Base-by-base conservation (phyloP, 805 yeast genomes). In the Pichia gijzeniarum region DNA sequence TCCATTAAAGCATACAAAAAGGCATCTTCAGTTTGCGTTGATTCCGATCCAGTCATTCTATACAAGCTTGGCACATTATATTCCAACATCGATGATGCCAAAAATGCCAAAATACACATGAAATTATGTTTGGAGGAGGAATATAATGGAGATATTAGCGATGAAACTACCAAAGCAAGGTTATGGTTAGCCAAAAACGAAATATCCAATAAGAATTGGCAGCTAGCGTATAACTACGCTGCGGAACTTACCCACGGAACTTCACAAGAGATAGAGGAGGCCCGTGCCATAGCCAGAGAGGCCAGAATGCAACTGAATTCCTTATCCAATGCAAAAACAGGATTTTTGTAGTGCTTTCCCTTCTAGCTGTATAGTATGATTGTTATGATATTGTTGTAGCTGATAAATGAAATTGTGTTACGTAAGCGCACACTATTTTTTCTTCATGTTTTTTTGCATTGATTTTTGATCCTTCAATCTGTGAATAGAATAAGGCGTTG, bases 181-280 rank as follows among this genome's bases (percentile, higher is more conserved):
- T 67, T 90, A 43, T 90, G 97, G 97, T 65, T 90, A 21, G 95
- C 96, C 1, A 73, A 79, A 42, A 66, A 73, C 52, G 90, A 88
- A 38, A 62, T 81, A 48, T 70, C 69, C 16, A 63, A 65, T 35
- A 69, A 74, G 13, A 76, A 79, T 49, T 89, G 75, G 68, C 78
- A 77, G 40, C 72, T 69, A 45, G 95, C 96, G 0, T 80, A 80
- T 50, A 77, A 73, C 41, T 77, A 83, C 58, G 93, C 95, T 1
- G 75, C 77, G 44, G 85, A 80, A 46, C 72, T 88, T 52, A 72
- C 76, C 5, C 75, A 72, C 43, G 95, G 91, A 25, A 76, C 84
- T n/a, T 82, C 89, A 12, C 87, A 81, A 46, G 95, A 85, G 57
- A 78, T 89, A 17, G 96, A 89, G 56, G 96, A 89, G 60, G 96